Evolutionary conservation across 2,329 filamentous ascomycete genomes (phyloP), one percentile per base, ranked within the genome.

Genomic region (Trichophyton equinum): DNA sequence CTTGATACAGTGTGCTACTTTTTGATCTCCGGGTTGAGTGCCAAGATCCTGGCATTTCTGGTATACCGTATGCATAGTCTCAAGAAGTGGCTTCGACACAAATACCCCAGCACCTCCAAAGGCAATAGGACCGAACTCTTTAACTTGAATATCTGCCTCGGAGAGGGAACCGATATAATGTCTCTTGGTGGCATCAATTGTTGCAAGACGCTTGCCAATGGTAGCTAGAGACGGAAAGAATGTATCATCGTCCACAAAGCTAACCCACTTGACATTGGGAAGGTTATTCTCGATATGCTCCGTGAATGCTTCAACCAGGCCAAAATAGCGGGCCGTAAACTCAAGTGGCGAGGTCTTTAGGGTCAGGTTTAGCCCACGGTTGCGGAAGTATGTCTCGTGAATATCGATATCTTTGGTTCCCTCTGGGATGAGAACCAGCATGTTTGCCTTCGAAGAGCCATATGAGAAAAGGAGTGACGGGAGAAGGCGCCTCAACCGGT

Each of bases 91-190:
- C 61, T 68, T 71, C 9, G 75, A 77, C 15, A 76, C 70, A 53
- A 77, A 76, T 22, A 76, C 73, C 66, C 75, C 75, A n/a, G 72
- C 74, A 62, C 75, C 75, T 60, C 74, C 74, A 64, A 76, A 77
- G 44, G 72, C 74, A 61, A 76, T 75, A 64, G 74, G 70, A 30
- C 75, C 75, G 63, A 75, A 76, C 42, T 71, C 75, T 58, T 74
- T 72, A 46, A 76, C 73, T 62, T 76, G 74, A 73, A 72, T 74
- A 68, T 70, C 73, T 58, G 74, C 73, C 64, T 76, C 75, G 1
- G 75, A 76, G 30, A 75, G 65, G 57, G 73, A 69, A 60, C 75
- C 75, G 66, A 76, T 75, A 64, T 76, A 76, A 63, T 76, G 72
- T 63, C 72, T 73, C 67, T 75, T 72, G 61, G 64, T 72, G 25